Conservation (phyloP, 371 early-diverging fungal species). For the Mortierella polycephala region DNA sequence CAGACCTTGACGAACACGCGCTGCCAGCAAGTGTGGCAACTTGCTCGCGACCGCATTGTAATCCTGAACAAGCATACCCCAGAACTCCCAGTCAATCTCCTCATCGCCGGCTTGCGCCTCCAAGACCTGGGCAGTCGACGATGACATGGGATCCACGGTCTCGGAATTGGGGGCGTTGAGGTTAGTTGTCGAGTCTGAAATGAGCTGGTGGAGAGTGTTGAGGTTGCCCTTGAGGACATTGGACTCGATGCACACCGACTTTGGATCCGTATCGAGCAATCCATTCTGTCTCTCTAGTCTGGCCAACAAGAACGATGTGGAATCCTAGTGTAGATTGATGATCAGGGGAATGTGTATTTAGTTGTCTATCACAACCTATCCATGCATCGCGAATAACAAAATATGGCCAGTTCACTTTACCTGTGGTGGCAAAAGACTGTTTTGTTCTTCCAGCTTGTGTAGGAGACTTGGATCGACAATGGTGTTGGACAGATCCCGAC, state of each 20-base stretch:
- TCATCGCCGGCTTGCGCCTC: slow-evolving; percentile 46
- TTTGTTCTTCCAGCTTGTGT: slow-evolving; percentile 53
- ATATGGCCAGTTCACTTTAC: slow-evolving; percentile 7
- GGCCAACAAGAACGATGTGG: slow-evolving; percentile 66
- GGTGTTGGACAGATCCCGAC: slow-evolving; percentile 25
- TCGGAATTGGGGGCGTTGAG: slow-evolving; percentile 43
- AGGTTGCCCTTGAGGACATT: slow-evolving; percentile 68
- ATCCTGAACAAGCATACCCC: slow-evolving; percentile 89
- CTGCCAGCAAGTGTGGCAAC: slow-evolving; percentile 69
- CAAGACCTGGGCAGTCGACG: slow-evolving; percentile 15
- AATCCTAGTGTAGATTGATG: slow-evolving; percentile 52
- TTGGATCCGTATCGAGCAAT: slow-evolving; percentile 67
- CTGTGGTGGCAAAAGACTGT: slow-evolving; percentile 50
- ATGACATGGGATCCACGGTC: slow-evolving; percentile 34
- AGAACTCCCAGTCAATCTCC: slow-evolving; percentile 89
- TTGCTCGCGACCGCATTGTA: slow-evolving; percentile 74
- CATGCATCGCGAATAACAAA: background rate
- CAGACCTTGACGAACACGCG: slow-evolving; percentile 84
- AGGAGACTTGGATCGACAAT: slow-evolving; percentile 37
- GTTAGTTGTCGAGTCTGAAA: slow-evolving; percentile 57
- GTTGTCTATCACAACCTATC: background rate
- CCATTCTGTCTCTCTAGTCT: slow-evolving; percentile 70
- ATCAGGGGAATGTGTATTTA: background rate
- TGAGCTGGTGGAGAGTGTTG: slow-evolving; percentile 60
- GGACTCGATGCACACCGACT: slow-evolving; percentile 68